Evolutionary conservation across 441 rosid genomes (phyloP).

Genomic region (Arabidopsis hybrid): DNA sequence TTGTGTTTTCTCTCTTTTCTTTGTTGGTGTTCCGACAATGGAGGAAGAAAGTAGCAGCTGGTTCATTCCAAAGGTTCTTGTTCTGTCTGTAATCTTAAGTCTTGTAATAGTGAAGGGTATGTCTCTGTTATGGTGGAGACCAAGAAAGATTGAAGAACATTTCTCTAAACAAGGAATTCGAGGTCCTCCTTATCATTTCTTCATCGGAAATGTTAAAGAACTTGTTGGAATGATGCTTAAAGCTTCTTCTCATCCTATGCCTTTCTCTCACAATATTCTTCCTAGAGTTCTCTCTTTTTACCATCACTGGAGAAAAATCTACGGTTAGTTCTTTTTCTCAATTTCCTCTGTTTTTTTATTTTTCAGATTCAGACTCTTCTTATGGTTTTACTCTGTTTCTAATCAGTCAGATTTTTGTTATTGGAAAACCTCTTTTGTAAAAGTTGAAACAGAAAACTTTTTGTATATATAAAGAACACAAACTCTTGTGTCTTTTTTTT

Average conservation of each 20-base stretch:
- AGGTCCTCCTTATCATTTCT: conserved; percentile 95
- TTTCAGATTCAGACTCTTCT: conserved; percentile 27
- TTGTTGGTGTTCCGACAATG: conserved; percentile 33
- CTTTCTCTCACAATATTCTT: conserved; percentile 90
- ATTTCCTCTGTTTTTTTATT: neutral
- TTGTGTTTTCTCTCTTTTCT: conserved; percentile 24
- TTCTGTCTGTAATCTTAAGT: conserved; percentile 40
- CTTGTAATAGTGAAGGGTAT: conserved; percentile 46
- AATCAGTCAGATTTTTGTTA: neutral
- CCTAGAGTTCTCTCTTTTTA: conserved; percentile 95
- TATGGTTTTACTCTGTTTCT: conserved; percentile 31
- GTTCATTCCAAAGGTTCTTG: conserved; percentile 46
- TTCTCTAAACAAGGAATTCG: conserved; percentile 95
- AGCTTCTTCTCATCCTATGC: conserved; percentile 95
- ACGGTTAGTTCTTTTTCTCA: conserved; percentile 54
- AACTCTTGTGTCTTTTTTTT: neutral
- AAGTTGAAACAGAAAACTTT: neutral
- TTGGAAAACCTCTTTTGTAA: neutral
- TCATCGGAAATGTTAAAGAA: conserved; percentile 93
- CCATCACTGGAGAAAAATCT: conserved; percentile 95
- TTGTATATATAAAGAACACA: neutral
- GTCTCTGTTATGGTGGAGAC: conserved; percentile 86
- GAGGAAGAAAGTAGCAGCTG: conserved; percentile 42
- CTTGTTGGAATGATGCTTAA: conserved; percentile 89
- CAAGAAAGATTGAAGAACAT: conserved; percentile 84